Conservation (phyloP, 192 early-diverging fungal species). For the Coemansia sp. region DNA sequence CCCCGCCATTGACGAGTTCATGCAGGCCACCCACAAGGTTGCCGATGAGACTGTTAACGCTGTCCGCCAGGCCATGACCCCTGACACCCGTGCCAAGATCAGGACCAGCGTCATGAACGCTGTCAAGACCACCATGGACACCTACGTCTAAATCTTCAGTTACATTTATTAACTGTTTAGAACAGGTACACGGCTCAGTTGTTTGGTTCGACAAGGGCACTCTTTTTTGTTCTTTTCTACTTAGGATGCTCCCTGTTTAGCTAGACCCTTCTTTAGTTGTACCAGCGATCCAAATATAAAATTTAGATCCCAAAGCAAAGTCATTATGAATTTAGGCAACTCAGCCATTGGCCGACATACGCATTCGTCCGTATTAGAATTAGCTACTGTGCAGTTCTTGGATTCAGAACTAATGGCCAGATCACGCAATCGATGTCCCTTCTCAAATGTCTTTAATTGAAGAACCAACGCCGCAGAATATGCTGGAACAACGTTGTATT, state of each 20-base stretch:
- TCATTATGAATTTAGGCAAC: not conserved
- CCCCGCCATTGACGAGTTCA: constrained; percentile 45
- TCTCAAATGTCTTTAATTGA: not conserved
- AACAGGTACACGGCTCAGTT: not conserved
- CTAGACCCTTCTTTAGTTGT: constrained; percentile 2
- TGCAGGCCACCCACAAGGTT: constrained; percentile 40
- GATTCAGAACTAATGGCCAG: not conserved
- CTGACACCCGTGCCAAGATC: constrained; percentile 58
- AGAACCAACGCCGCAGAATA: not conserved
- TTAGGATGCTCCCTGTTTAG: not conserved
- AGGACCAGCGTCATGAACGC: constrained; percentile 56
- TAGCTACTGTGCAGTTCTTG: not conserved
- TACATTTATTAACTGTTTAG: not conserved
- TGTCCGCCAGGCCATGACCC: constrained; percentile 50
- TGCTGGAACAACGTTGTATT: not conserved
- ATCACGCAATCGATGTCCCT: not conserved
- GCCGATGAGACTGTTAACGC: constrained; percentile 45
- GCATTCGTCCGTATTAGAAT: not conserved
- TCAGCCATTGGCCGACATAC: not conserved
- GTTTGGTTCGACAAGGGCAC: not conserved
- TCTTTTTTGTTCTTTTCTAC: not conserved
- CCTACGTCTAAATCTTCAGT: constrained; percentile 37
- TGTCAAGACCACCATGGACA: constrained; percentile 59
- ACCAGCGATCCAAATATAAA: constrained; percentile 12
- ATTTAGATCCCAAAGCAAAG: constrained; percentile 1